A percentile compares a stretch with the other conserved stretches of the same genome.
Evolutionary conservation across 257 asterid species (phyloP).

Genomic region (Haberlea rhodopensis): DNA sequence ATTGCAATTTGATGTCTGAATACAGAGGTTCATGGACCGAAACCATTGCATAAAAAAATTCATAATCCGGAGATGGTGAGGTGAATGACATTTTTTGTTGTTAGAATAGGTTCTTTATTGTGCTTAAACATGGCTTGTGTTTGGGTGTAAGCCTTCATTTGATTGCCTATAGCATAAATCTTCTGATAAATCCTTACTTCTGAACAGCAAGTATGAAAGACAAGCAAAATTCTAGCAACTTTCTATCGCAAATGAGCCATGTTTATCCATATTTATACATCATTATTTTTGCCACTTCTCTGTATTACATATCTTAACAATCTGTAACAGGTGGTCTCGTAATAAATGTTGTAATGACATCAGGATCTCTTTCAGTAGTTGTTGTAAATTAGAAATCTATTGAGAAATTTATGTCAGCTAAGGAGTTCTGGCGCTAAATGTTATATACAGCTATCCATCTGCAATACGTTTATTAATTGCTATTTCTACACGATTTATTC

Average conservation of each 20-base stretch:
- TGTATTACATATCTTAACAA: constrained; percentile 17
- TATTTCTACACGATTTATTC: constrained; percentile 27
- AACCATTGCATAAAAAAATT: constrained; percentile 17
- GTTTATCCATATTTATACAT: constrained; percentile 7
- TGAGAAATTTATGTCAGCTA: neutral
- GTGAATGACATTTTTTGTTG: constrained; percentile 6
- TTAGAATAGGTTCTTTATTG: neutral
- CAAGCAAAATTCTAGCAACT: constrained; percentile 17
- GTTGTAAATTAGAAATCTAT: neutral
- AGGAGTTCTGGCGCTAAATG: neutral
- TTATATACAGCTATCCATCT: neutral
- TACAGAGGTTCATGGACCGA: neutral
- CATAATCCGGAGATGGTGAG: constrained; percentile 18
- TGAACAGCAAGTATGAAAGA: neutral
- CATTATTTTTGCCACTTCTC: neutral
- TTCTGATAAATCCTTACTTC: neutral
- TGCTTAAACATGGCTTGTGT: constrained; percentile 16
- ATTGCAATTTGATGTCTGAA: constrained; percentile 10
- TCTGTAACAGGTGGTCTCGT: constrained; percentile 13
- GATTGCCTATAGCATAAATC: constrained; percentile 9
- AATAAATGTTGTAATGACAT: constrained; percentile 3
- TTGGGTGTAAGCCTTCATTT: constrained; percentile 9
- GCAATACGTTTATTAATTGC: constrained; percentile 25
- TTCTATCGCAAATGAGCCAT: constrained; percentile 7
- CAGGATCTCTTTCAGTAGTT: neutral